These are phyloP conservation scores for Cryoendolithus antarcticus DNA, from an alignment of 2,329 filamentous ascomycete species.

Conservation along the genomic window DNA sequence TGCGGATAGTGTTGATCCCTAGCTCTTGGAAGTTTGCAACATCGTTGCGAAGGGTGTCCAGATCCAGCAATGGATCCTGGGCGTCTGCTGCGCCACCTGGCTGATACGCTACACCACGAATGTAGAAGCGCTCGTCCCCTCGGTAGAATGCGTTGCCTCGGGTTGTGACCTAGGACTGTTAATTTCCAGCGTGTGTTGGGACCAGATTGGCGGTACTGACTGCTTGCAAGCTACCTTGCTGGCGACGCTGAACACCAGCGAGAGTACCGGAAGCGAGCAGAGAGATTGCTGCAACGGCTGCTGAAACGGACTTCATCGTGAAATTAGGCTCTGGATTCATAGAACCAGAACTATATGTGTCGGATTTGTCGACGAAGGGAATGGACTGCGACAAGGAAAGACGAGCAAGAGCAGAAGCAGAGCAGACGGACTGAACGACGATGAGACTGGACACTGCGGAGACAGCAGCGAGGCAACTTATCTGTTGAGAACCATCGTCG, in stretches of 20 bases:
- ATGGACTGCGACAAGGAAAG: no score
- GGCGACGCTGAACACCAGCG: constrained; percentile 3
- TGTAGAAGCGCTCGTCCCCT: constrained; percentile 47
- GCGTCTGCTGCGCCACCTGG: constrained; percentile 48
- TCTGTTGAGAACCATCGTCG: no score
- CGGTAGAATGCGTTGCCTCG: constrained; percentile 41
- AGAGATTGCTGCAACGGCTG: constrained; percentile 3
- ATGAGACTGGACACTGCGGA: no score
- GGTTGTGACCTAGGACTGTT: constrained; percentile 8
- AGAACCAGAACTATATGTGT: no score
- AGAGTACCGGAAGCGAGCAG: constrained; percentile 3
- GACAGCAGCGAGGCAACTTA: no score
- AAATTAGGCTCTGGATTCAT: neutral
- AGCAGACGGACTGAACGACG: no score
- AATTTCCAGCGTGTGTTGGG: neutral
- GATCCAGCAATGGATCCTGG: constrained; percentile 63
- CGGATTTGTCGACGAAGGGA: no score
- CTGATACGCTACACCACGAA: constrained; percentile 45
- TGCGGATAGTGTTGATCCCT: constrained; percentile 78
- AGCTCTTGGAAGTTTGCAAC: constrained; percentile 69
- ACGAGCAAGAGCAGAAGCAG: no score
- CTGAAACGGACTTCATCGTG: constrained; percentile 5
- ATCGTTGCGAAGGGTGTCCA: constrained; percentile 59
- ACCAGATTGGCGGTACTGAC: neutral
- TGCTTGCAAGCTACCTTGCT: constrained; percentile 2